Conservation (phyloP, 352 stramenopile species). For the Pythium phragmiticola region DNA sequence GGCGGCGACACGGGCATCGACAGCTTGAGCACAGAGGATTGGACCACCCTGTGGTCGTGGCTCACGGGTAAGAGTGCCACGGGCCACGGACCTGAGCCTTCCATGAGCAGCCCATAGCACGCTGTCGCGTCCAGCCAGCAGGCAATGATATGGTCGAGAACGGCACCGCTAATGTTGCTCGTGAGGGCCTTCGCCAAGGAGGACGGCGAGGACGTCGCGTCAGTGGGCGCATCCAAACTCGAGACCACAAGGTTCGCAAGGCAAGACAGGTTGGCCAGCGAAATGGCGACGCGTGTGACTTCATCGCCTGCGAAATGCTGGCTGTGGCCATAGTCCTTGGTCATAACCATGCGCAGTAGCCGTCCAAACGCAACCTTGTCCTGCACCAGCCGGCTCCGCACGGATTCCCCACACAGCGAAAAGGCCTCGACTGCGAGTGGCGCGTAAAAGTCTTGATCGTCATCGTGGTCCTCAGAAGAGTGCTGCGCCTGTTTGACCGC, state of each 20-base stretch:
- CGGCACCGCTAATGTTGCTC: conserved; percentile 37
- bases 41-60: conserved; percentile 22
- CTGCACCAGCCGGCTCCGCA: conserved; percentile 57
- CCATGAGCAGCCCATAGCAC: conserved; percentile 27
- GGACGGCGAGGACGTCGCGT: conserved; percentile 7
- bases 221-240: conserved; percentile 34
- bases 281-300: conserved; percentile 46
- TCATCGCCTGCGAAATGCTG: conserved; percentile 64
- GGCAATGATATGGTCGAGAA: conserved; percentile 7
- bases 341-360: conserved; percentile 59
- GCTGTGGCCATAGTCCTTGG: conserved; percentile 57
- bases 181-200: conserved; percentile 59
- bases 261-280: conserved; percentile 61
- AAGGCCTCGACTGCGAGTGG: conserved; percentile 71
- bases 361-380: conserved; percentile 71
- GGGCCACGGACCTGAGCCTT: conserved; percentile 24
- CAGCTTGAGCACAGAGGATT: conserved; percentile 26
- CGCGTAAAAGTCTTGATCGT: conserved; percentile 50
- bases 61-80: conserved; percentile 13
- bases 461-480: conserved; percentile 15
- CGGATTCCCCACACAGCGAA: conserved; percentile 47
- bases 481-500: conserved; percentile 54
- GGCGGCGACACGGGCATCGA: conserved; percentile 18
- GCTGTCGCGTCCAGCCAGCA: conserved; percentile 28
- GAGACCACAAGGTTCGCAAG: conserved; percentile 56